A percentile compares a stretch with the other conserved stretches of the same genome.
Conservation (phyloP, 2,329 filamentous ascomycete genomes). For the Mariannaea elegans region DNA sequence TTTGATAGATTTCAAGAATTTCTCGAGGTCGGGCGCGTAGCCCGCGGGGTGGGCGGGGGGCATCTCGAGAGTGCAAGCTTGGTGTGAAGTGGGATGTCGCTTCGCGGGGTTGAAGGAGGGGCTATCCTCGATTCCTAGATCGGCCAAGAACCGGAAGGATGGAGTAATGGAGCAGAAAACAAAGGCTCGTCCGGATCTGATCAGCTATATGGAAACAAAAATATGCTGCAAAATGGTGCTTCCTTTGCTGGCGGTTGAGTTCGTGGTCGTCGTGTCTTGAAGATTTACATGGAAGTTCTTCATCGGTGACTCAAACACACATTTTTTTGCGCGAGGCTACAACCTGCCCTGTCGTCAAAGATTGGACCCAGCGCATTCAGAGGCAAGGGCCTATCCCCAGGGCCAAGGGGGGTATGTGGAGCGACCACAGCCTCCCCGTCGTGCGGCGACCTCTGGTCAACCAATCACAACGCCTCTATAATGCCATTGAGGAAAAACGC, state of each 20-base stretch:
- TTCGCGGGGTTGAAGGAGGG: conserved; percentile 24
- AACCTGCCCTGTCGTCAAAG: conserved; percentile 12
- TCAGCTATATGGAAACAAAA: no score
- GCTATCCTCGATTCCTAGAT: neutral
- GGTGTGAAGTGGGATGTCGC: conserved; percentile 31
- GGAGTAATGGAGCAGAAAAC: neutral
- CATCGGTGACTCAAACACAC: conserved; percentile 35
- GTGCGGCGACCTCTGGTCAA: neutral
- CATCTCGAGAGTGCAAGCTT: conserved; percentile 40
- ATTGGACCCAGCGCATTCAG: neutral
- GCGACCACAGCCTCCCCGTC: conserved; percentile 31
- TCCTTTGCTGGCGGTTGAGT: conserved; percentile 25
- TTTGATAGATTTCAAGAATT: conserved; percentile 83
- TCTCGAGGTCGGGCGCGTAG: conserved; percentile 75
- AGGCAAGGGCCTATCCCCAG: neutral
- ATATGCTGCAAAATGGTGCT: no score
- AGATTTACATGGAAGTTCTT: conserved; percentile 22
- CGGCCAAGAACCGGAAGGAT: conserved; percentile 4
- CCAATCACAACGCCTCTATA: no score
- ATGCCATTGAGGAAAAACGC: no score
- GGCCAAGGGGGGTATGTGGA: conserved; percentile 26
- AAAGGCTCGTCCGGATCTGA: no score
- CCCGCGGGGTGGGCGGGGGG: conserved; percentile 45
- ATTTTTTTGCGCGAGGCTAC: conserved; percentile 41
- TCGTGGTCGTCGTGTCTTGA: conserved; percentile 16